phyloP scores from a whole-genome alignment of 805 yeast species.

The Wickerhamomyces pijperi region DNA sequence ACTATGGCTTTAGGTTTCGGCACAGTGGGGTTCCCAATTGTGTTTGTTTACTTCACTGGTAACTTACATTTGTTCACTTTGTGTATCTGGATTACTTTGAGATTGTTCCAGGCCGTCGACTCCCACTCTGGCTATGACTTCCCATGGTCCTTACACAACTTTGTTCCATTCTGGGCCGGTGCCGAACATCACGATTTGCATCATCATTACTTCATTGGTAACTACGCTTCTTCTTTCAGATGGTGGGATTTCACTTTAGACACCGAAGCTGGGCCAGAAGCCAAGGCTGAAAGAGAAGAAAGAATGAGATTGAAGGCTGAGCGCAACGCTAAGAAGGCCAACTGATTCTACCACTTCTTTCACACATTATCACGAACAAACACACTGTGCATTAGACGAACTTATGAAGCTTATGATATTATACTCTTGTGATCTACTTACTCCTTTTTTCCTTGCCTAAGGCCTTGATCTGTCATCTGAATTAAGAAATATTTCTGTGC shows the following conservation, averaged over 20 bases:
- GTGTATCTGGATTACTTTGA: constrained; percentile 73
- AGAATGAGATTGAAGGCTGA: constrained; percentile 32
- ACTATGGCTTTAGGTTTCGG: constrained; percentile 87
- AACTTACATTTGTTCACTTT: constrained; percentile 84
- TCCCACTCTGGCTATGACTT: constrained; percentile 97
- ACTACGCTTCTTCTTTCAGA: constrained; percentile 89
- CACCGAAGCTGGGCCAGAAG: constrained; percentile 86
- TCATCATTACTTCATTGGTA: constrained; percentile 92
- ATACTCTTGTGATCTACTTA: no score
- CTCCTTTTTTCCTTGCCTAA: no score
- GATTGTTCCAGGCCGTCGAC: constrained; percentile 94
- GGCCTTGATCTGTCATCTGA: no score
- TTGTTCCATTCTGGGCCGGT: constrained; percentile 96
- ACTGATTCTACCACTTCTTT: not conserved
- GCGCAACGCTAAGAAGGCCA: not conserved
- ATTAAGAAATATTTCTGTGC: no score
- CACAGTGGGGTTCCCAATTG: constrained; percentile 89
- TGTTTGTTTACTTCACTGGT: constrained; percentile 67
- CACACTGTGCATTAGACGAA: not conserved
- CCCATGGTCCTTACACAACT: constrained; percentile 91
- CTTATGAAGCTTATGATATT: not conserved
- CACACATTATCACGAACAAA: no score
- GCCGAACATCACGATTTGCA: constrained; percentile 98
- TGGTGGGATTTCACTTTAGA: constrained; percentile 87
- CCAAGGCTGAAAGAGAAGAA: constrained; percentile 62